Base-by-base conservation (phyloP, 768 basidiomycete genomes). In the Ramaria sp. region DNA sequence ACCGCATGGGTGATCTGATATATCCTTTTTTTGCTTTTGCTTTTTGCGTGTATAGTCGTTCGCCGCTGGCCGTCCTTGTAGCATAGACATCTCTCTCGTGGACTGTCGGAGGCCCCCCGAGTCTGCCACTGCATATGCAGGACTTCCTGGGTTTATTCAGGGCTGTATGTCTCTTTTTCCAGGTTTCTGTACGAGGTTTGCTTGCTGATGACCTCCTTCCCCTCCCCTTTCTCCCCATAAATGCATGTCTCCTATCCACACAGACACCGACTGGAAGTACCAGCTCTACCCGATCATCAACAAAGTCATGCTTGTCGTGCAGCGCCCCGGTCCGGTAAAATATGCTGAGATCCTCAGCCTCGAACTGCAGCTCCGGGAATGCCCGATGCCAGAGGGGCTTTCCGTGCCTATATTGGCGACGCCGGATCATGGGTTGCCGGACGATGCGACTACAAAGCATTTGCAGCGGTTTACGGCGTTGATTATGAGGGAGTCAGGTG, bases 31-130 rank as follows among this genome's bases (percentile, higher is more conserved):
- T n/a, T n/a, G n/a, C n/a, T n/a, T n/a, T n/a, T n/a, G n/a, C n/a
- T n/a, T n/a, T 28, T 49, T 10, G 22, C 7, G 12, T 13, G 27
- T 3, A 2, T 7, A 52, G 51, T 34, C 51, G 12, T 52, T 52
- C 25, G 10, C 38, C 1, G 12, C 28, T 24, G 51, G 51, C 7
- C 51, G 51, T 24, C 51, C 51, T 15, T 52, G 38, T n/a, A 41
- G 51, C n/a, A 41, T 42, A 12, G 51, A 52, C 25, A 15, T 52
- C 3, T 28, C 51, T 3, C 36, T 52, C 8, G 42, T 43, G 24
- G 51, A 52, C 24, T 52, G 37, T 27, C 38, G n/a, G 12, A 52
- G 32, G 25, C 51, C 51, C n/a, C 28, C 51, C 41, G 51, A 52
- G 5, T 20, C 22, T 42, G n/a, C 30, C 22, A 27, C 28, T 24